Conservation (phyloP, 805 yeast genomes). For the Wickerhamiella siamensis region DNA sequence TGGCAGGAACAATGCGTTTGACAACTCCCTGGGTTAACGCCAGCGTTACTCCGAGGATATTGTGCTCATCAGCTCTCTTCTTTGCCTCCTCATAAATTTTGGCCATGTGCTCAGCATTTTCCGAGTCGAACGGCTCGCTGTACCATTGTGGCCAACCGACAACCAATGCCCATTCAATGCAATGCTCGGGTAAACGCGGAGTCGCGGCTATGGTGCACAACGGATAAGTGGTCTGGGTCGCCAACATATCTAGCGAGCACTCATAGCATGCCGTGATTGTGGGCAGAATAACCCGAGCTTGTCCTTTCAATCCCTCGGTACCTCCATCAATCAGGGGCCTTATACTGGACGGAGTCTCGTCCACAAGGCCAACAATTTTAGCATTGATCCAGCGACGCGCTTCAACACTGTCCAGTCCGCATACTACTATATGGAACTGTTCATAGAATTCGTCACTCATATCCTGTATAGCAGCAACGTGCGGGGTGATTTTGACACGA, state of each 20-base stretch:
- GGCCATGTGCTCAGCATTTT: conserved; percentile 47
- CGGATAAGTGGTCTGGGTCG: conserved; percentile 52
- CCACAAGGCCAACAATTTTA: conserved; percentile 49
- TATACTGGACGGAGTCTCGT: conserved; percentile 32
- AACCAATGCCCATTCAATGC: conserved; percentile 79
- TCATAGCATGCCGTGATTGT: conserved; percentile 82
- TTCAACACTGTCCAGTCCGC: conserved; percentile 81
- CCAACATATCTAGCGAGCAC: conserved; percentile 66
- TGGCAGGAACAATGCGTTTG: conserved; percentile 84
- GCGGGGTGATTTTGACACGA: conserved; percentile 37
- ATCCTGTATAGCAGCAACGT: conserved; percentile 52
- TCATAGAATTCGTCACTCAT: conserved; percentile 46
- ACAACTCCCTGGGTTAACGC: conserved; percentile 71
- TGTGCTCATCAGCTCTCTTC: conserved; percentile 46
- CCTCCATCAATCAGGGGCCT: conserved; percentile 86
- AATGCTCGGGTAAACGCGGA: conserved; percentile 89
- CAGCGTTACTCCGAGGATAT: conserved; percentile 58
- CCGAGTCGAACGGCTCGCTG: conserved; percentile 46
- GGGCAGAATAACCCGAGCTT: conserved; percentile 75
- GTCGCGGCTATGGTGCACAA: conserved; percentile 89
- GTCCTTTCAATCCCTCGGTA: conserved; percentile 89
- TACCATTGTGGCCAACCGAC: conserved; percentile 47
- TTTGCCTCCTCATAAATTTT: conserved; percentile 44
- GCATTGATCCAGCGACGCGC: conserved; percentile 86
- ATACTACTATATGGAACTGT: conserved; percentile 57